Conservation (phyloP, 805 yeast genomes). For the Cephaloascus fragrans region DNA sequence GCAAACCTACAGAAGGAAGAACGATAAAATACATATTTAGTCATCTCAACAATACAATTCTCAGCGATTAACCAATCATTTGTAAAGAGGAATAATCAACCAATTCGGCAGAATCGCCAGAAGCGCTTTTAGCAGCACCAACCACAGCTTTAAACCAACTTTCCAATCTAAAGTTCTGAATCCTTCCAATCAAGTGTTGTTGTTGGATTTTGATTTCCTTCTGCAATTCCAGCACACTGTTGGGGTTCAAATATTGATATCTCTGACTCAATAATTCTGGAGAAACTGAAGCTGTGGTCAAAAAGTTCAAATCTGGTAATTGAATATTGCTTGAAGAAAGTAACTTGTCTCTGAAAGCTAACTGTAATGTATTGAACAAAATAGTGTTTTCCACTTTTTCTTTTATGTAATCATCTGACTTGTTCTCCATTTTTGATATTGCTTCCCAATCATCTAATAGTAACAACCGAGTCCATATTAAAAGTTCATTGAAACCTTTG, state of each 20-base stretch:
- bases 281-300: not conserved
- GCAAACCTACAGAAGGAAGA: too few species aligned
- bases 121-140: slow-evolving; percentile 3
- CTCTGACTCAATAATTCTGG: not conserved
- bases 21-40: too few species aligned
- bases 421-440: slow-evolving; percentile 21
- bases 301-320: slow-evolving; percentile 3
- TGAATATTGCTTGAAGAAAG: slow-evolving; percentile 3
- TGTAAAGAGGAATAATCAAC: not conserved
- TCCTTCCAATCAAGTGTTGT: slow-evolving; percentile 8
- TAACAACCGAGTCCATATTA: slow-evolving; percentile 54
- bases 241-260: not conserved
- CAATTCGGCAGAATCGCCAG: not conserved
- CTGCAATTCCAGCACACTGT: not conserved
- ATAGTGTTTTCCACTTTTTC: slow-evolving; percentile 28
- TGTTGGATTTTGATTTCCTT: slow-evolving; percentile 1
- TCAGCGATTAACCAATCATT: too few species aligned
- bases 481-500: slow-evolving; percentile 20
- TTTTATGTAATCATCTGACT: slow-evolving; percentile 31
- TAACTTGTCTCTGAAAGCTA: slow-evolving; percentile 11
- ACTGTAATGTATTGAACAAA: slow-evolving; percentile 30
- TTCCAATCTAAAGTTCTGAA: slow-evolving; percentile 9
- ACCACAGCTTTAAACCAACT: slow-evolving; percentile 14
- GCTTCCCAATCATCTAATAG: slow-evolving; percentile 41
- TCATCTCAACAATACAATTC: too few species aligned